Evolutionary conservation across 148 eudicot species (phyloP), one percentile per base, ranked within the genome.

Genomic region (Chenopodium suecicum): DNA sequence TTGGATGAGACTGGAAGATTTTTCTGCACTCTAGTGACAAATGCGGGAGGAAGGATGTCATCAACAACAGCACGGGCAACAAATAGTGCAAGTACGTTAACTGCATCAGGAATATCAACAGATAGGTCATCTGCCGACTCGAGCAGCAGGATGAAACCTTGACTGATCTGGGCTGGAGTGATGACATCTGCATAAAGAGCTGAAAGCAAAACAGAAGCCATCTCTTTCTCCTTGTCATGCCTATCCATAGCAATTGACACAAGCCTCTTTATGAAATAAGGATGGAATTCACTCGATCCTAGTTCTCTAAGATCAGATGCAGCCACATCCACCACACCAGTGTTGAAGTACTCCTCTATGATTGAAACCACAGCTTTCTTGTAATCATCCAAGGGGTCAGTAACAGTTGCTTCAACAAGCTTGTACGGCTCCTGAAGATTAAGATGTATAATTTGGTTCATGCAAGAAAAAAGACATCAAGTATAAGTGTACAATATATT

Each of bases 211-310:
- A 95, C 98, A 10, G 99, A 94, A 71, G 99, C 94, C 99, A 95
- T 95, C 85, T 95, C 99, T 81, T 95, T 95, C 89, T 95, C 99
- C 88, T 94, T 95, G 86, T 94, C 96, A 84, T 95, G 92, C 77
- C 99, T 90, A 84, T 95, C 99, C 99, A 95, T 92, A 63, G 98
- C 98, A 88, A 91, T 82, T 32, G 99, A 95, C 56, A 95, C 91
- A 77, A 94, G 94, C 87, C 93, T 92, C 86, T 95, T 95, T 20
- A 95, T 88, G 77, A 95, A 94, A 86, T 95, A 95, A 41, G 98
- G 98, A 82, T 92, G 94, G 81, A 91, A 95, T 83, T 95, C 91
- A 74, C 86, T 86, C 25, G 95, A 94, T 60, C 97, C 97, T 4
- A 95, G 86, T 75, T 95, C 99, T 77, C 84, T 88, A 83, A 95